Evolutionary conservation across 2,329 filamentous ascomycete species (phyloP), one percentile per base, ranked within the genome.

Genomic region (Sporothrix curviconia): DNA sequence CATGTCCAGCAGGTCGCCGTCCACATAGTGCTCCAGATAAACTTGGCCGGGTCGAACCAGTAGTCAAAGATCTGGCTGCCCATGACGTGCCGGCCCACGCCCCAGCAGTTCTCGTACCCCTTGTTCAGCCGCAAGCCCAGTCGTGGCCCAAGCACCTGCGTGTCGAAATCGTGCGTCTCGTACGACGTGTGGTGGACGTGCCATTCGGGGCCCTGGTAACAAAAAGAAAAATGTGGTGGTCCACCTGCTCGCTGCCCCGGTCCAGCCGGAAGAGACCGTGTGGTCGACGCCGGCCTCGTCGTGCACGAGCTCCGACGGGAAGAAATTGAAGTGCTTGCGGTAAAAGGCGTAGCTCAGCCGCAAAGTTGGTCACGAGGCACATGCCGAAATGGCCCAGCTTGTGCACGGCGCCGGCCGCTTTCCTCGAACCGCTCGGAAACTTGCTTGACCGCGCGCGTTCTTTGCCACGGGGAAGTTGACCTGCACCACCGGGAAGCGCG

Each of bases 51-150:
- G 69, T 87, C 84, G 65, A 81, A 84, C 84, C 84, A 87, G 68
- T 87, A 88, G 65, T 89, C 85, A 63, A 89, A 90, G 53, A 89
- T 82, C 70, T 89, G 86, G 61, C 78, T 83, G 4, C 86, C 86
- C 64, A 89, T 75, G 22, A 88, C 78, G 72, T 89, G 86, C 54
- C 86, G 71, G 0, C 86, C 86, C 0, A 90, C 80, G 1, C 86
- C 86, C 86, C 86, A 90, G 61, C 84, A 84, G 63, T 77, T 80
- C 64, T 76, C 77, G 66, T 86, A 86, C 1, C 80, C 81, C 67
- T 83, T 81, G 61, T 80, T 72, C 2, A 74, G 74, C 60, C 90
- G 71, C n/a, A n/a, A n/a, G n/a, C n/a, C 82, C 84, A 89, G 64
- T 86, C 79, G 69, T 90, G 86, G 1, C 86, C 86, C n/a, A 3